These are phyloP conservation scores for Inosperma sp. DNA, from an alignment of 768 basidiomycete genomes.

Conservation along the genomic window DNA sequence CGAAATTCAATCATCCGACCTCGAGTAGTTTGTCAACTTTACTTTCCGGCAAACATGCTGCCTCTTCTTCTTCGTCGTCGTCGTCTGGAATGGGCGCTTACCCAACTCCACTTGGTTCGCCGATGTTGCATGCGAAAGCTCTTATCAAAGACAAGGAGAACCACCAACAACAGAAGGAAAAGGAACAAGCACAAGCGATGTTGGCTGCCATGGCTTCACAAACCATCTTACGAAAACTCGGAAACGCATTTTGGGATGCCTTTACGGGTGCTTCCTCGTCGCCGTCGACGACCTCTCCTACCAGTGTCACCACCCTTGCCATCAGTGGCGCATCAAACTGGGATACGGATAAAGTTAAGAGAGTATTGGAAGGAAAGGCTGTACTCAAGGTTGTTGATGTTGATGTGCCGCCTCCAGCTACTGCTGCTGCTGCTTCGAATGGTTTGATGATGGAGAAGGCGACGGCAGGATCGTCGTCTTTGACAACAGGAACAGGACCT, in stretches of 20 bases:
- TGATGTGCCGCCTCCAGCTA: conserved; percentile 36
- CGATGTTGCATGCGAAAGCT: conserved; percentile 21
- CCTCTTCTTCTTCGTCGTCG: neutral
- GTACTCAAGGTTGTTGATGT: conserved; percentile 77
- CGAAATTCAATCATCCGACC: conserved; percentile 15
- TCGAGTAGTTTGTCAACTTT: conserved; percentile 24
- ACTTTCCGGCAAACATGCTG: conserved; percentile 46
- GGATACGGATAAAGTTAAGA: conserved; percentile 77
- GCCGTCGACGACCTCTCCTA: conserved; percentile 21
- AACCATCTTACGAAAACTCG: conserved; percentile 67
- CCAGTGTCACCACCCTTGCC: neutral
- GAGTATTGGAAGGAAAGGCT: conserved; percentile 78
- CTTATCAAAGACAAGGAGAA: conserved; percentile 9
- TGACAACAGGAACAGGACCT: no score
- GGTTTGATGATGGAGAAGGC: no score
- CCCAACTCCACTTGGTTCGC: conserved; percentile 39
- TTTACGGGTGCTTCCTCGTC: conserved; percentile 52
- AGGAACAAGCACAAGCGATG: conserved; percentile 42
- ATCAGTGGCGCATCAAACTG: no score
- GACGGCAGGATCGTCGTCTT: no score
- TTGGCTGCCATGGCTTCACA: conserved; percentile 74
- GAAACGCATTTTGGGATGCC: conserved; percentile 83
- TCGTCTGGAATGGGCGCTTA: conserved; percentile 22
- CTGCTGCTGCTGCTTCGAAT: conserved; percentile 9
- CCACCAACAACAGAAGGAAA: conserved; percentile 23